Base-by-base conservation (phyloP, 208 protist genomes). In the Trypanosoma vivax region DNA sequence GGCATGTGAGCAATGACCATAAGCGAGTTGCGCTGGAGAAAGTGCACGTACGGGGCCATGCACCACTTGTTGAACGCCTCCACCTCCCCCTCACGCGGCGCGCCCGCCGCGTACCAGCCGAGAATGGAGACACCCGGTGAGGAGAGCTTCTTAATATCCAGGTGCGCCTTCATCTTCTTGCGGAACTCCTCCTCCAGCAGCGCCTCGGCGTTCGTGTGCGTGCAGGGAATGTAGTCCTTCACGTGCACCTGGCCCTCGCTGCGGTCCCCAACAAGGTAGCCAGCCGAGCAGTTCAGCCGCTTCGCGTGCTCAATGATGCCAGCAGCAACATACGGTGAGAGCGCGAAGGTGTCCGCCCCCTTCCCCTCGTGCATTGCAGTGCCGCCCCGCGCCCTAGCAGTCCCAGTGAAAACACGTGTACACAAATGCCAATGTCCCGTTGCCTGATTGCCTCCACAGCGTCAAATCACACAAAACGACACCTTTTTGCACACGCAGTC, bases 301-400 rank as follows among this genome's bases (percentile, higher is more conserved):
- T 93, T 88, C 24, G 66, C 76, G 62, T 93, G 86, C 59, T 90
- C 86, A 30, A 93, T 34, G 52, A 93, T 93, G 51, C 78, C 72
- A 18, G 77, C 38, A 16, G 86, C 73, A 37, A 88, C 79, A 73
- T 89, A 86, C 16, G 79, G 79, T 39, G 77, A 62, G 40, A 93
- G 48, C 38, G 73, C 39, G 33, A 77, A 25, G 14, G 39, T 60
- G 10, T 31, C 41, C 49, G 53, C 51, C 19, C 21, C 58, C 25
- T 33, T 31, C 25, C 34, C 11, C 19, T 25, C 31, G 39, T 41
- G 5, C 43, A 50, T 28, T 47, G 33, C 10, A n/a, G 33, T n/a
- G n/a, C n/a, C n/a, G n/a, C n/a, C n/a, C n/a, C n/a, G n/a, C n/a
- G n/a, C n/a, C n/a, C n/a, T n/a, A n/a, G n/a, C n/a, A n/a, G n/a